These are phyloP conservation scores for Backusella macrospora DNA, from an alignment of 192 early-diverging fungal genomes.

Conservation along the genomic window DNA sequence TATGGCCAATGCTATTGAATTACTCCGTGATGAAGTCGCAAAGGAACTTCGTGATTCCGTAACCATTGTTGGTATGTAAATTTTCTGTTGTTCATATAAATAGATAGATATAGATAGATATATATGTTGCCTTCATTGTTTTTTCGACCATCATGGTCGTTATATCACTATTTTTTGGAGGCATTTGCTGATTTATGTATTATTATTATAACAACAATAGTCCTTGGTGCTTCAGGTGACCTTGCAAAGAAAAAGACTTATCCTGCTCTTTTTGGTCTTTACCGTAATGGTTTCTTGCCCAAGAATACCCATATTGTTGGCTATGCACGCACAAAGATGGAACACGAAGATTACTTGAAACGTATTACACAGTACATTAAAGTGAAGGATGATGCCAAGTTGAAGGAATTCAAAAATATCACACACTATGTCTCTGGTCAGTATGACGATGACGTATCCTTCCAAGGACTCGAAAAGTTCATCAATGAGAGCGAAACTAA, in stretches of 20 bases:
- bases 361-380: constrained; percentile 77
- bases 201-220: constrained; percentile 34
- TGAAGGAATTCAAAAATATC: constrained; percentile 66
- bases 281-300: constrained; percentile 82
- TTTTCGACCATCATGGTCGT: background rate
- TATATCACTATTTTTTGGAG: background rate
- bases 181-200: background rate
- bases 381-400: constrained; percentile 49
- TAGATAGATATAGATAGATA: background rate
- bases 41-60: constrained; percentile 38
- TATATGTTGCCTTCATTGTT: too few relatives aligned
- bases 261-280: constrained; percentile 94
- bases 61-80: constrained; percentile 40
- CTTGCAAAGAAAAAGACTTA: constrained; percentile 99
- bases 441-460: constrained; percentile 81
- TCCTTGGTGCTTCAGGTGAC: constrained; percentile 91
- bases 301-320: constrained; percentile 79
- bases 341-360: constrained; percentile 70
- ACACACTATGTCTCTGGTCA: constrained; percentile 82
- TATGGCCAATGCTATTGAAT: constrained; percentile 27
- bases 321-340: constrained; percentile 88
- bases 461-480: constrained; percentile 62
- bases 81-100: background rate
- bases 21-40: constrained; percentile 34
- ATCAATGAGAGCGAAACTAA: constrained; percentile 62